phyloP scores from a whole-genome alignment of 192 early-diverging fungal species.

The Coemansia sp. region DNA sequence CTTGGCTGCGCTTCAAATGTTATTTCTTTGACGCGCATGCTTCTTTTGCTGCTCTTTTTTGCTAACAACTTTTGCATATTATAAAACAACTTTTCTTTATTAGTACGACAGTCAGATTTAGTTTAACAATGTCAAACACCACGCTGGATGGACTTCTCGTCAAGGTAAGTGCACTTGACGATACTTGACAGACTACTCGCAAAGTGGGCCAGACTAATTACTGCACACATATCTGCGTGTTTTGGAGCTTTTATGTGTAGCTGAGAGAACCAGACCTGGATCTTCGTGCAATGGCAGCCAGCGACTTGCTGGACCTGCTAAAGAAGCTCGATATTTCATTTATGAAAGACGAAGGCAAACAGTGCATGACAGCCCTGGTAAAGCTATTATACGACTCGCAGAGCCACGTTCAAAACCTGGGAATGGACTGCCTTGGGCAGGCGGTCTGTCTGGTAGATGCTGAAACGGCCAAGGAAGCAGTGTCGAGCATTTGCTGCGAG shows the following conservation, averaged over 20 bases:
- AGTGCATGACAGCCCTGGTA: constrained; percentile 22
- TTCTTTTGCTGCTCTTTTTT: not conserved
- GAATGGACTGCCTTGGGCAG: constrained; percentile 44
- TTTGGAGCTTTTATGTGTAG: constrained; percentile 15
- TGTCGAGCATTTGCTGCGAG: constrained; percentile 22
- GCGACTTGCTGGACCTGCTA: constrained; percentile 29
- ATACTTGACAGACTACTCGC: not conserved
- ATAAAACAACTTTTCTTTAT: not conserved
- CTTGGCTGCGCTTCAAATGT: not conserved
- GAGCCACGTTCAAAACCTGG: constrained; percentile 50
- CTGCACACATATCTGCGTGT: not conserved
- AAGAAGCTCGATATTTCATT: constrained; percentile 8
- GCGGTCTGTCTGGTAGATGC: constrained; percentile 22
- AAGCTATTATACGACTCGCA: constrained; percentile 29
- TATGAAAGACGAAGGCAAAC: constrained; percentile 25
- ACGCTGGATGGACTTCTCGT: not conserved
- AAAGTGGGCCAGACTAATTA: not conserved
- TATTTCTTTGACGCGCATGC: not conserved
- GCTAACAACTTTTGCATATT: not conserved
- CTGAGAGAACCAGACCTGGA: constrained; percentile 36
- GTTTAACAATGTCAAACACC: not conserved
- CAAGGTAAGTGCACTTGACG: not conserved
- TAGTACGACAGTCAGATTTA: not conserved
- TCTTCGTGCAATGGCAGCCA: constrained; percentile 41
- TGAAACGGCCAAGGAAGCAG: constrained; percentile 11